A percentile compares a stretch with the other conserved stretches of the same genome.
These are phyloP conservation scores for Exophiala phaeomuriformis DNA, from an alignment of 2,329 filamentous ascomycete genomes.

Conservation along the genomic window DNA sequence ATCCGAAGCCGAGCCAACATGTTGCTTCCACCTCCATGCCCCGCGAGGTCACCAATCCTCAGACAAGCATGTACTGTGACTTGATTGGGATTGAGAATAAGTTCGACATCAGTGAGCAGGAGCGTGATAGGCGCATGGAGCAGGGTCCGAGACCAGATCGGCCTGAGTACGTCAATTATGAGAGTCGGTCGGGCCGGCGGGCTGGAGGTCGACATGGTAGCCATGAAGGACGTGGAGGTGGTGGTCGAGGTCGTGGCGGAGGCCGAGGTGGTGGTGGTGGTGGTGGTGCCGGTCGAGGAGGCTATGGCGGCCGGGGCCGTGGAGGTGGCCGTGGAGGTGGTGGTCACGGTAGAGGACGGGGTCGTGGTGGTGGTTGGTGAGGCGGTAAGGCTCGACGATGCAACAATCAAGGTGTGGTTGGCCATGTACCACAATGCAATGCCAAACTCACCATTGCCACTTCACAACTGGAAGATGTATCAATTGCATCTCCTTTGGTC, in stretches of 20 bases:
- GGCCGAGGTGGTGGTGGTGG: not conserved
- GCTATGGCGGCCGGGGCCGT: constrained; percentile 11
- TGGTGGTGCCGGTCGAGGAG: constrained; percentile 1
- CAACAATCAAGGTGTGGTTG: not conserved
- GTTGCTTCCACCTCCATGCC: constrained; percentile 58
- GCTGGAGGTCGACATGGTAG: constrained; percentile 16
- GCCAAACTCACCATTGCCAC: no score
- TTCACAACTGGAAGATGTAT: no score
- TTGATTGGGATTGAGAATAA: constrained; percentile 69
- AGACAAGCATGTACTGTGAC: constrained; percentile 74
- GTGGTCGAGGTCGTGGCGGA: constrained; percentile 12
- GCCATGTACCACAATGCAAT: no score
- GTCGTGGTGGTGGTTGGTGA: constrained; percentile 6
- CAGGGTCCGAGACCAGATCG: constrained; percentile 48
- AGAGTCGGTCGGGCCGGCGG: constrained; percentile 15
- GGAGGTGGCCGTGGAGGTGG: not conserved
- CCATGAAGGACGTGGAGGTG: constrained; percentile 11
- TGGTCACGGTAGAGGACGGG: constrained; percentile 6
- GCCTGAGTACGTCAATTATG: constrained; percentile 20
- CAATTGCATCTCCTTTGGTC: no score
- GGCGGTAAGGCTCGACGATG: not conserved
- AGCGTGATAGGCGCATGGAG: constrained; percentile 54
- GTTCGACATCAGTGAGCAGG: constrained; percentile 65
- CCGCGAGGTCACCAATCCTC: constrained; percentile 75
- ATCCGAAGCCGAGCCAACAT: constrained; percentile 42